phyloP scores from a whole-genome alignment of 2,329 filamentous ascomycete species.

The Dactylellina leptospora region DNA sequence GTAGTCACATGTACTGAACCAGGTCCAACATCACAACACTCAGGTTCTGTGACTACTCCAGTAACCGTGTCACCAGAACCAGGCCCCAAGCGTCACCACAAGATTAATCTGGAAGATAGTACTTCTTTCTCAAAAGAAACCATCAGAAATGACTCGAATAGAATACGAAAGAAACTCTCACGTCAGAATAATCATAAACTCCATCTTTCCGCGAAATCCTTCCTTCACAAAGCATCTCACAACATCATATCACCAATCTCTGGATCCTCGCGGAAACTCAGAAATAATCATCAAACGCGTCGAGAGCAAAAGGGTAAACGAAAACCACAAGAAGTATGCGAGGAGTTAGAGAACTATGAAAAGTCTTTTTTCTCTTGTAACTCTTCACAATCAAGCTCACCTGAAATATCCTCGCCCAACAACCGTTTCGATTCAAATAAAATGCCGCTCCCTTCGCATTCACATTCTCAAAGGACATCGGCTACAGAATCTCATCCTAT shows the following conservation, averaged over 20 bases:
- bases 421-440: too few species aligned
- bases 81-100: constrained; percentile 3
- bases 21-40: constrained; percentile 20
- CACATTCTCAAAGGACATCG: constrained; percentile 11
- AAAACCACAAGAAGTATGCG: too few species aligned
- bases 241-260: too few species aligned
- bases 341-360: too few species aligned
- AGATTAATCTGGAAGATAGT: too few species aligned
- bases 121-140: too few species aligned
- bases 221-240: neutral
- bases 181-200: neutral
- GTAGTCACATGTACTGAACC: constrained; percentile 30
- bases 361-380: too few species aligned
- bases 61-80: constrained; percentile 25
- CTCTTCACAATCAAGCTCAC: too few species aligned
- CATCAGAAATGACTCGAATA: neutral
- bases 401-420: too few species aligned
- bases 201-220: constrained; percentile 8
- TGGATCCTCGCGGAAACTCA: constrained; percentile 1
- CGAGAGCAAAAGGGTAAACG: too few species aligned
- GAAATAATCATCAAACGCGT: neutral
- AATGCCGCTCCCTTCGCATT: neutral
- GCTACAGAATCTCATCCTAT: constrained; percentile 9
- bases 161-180: neutral
- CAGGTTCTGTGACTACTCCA: neutral